Conservation (phyloP, 2,329 filamentous ascomycete species). For the Camptophora hylomeconis region DNA sequence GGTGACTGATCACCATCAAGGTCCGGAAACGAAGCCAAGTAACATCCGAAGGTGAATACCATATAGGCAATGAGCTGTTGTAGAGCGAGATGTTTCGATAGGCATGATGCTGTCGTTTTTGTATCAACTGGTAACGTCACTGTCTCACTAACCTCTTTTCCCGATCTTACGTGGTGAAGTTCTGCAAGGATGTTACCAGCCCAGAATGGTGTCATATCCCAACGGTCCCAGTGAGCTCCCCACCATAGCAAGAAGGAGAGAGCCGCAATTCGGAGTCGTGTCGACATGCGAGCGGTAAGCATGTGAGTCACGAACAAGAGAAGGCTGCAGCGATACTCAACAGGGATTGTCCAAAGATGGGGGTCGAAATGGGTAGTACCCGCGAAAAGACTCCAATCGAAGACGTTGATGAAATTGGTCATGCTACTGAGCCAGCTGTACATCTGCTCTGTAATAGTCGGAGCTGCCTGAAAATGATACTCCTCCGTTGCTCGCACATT, state of each 20-base stretch:
- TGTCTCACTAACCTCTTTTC: too few relatives aligned
- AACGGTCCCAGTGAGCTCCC: constrained; percentile 24
- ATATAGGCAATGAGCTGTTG: too few relatives aligned
- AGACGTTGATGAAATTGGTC: constrained; percentile 14
- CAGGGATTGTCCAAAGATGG: constrained; percentile 6
- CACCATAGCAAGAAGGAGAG: constrained; percentile 1
- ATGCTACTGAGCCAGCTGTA: constrained; percentile 13
- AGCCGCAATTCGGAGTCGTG: constrained; percentile 1
- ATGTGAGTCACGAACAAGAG: constrained; percentile 3
- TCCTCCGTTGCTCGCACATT: constrained; percentile 12
- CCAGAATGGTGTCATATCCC: constrained; percentile 30
- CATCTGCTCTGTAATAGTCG: constrained; percentile 9
- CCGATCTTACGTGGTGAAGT: constrained; percentile 25
- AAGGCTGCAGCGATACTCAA: constrained; percentile 5
- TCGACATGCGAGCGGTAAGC: constrained; percentile 3
- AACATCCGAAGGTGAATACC: constrained; percentile 29
- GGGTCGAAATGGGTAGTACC: constrained; percentile 12
- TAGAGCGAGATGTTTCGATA: too few relatives aligned
- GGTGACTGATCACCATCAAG: constrained; percentile 26
- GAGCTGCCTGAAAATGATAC: constrained; percentile 9
- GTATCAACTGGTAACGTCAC: too few relatives aligned
- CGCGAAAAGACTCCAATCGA: constrained; percentile 14
- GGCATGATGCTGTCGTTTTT: too few relatives aligned
- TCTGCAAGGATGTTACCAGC: constrained; percentile 29
- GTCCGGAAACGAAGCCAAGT: constrained; percentile 29